Evolutionary conservation across 306 rosid genomes (phyloP), one percentile per base, ranked within the genome.

Genomic region (Dryas alaskensis): DNA sequence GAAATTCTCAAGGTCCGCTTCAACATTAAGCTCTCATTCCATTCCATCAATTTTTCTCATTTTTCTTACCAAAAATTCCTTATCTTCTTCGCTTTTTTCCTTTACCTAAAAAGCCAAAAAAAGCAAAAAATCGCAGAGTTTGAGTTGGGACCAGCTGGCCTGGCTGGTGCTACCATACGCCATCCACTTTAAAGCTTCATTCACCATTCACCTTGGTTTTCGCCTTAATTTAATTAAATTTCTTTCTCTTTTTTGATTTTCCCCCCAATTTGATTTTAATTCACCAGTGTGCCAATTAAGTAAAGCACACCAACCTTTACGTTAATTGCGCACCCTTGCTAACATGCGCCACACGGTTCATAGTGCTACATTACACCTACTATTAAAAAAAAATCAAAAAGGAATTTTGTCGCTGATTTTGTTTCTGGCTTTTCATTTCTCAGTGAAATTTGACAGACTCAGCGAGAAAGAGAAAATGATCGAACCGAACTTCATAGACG

Each of bases 401-500:
- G 63, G 25, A 1, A 58, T 58, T 58, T 27, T 42, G 65, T 60
- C 10, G 39, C 75, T 22, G 53, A 72, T 4, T 46, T 10, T 31
- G 37, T 31, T 31, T 31, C 37, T 68, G 31, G 27, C 16, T 7
- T 52, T 27, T 31, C 40, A n/a, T 75, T 68, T 64, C 83, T 70
- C 87, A 84, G 87, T 66, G 61, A 71, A 67, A 37, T 57, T 68
- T 69, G 0, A 4, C 49, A 14, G 78, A 31, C 37, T 31, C 37
- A 31, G 2, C 37, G 37, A 31, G 37, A 16, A 65, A 10, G 65
- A 72, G 70, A 87, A 52, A 74, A 94, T 94, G 96, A 84, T 88
- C 65, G 97, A 89, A 74, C 75, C 89, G n/a, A 87, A 69, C 81
- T 87, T 83, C 82, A 77, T 84, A 63, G 97, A 91, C 25, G 97